Evolutionary conservation across 163 green algal species (phyloP).

Genomic region (Chloromonas sp.): DNA sequence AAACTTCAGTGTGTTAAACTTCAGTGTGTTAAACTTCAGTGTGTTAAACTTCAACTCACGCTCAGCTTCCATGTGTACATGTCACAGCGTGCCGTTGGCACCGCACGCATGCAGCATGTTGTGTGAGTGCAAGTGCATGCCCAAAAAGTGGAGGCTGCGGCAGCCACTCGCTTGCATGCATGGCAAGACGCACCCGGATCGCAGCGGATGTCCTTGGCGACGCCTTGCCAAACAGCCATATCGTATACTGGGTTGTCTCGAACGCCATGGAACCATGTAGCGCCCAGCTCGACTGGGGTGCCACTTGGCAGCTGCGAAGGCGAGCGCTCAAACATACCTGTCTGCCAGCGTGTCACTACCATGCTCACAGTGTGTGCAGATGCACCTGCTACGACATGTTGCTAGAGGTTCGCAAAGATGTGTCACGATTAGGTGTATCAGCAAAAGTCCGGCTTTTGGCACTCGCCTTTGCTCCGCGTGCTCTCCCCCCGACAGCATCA

Average conservation of each 20-base stretch:
- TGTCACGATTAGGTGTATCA: not conserved
- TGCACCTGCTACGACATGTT: not conserved
- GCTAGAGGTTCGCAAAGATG: not conserved
- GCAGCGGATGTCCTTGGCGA: constrained; percentile 21
- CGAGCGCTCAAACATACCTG: not conserved
- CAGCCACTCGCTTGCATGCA: too few species aligned
- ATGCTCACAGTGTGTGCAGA: not conserved
- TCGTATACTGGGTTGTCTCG: constrained; percentile 48
- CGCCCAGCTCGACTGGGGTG: constrained; percentile 36
- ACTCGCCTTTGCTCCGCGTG: not conserved
- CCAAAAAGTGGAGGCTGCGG: too few species aligned
- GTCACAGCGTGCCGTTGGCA: too few species aligned
- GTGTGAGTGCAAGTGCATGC: too few species aligned
- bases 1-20: too few species aligned
- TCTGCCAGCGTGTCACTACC: not conserved
- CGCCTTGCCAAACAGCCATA: constrained; percentile 34
- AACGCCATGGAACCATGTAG: constrained; percentile 62
- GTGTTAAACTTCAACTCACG: too few species aligned
- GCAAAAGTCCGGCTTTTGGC: not conserved
- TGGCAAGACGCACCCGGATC: constrained; percentile 8
- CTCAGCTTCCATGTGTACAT: too few species aligned
- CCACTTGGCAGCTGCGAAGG: constrained; percentile 34
- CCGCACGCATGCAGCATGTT: too few species aligned
- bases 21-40: too few species aligned
- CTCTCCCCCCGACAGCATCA: constrained; percentile 18